These are phyloP conservation scores for Moniliella sp. DNA, from an alignment of 1,284 basidiomycete genomes.

Conservation along the genomic window DNA sequence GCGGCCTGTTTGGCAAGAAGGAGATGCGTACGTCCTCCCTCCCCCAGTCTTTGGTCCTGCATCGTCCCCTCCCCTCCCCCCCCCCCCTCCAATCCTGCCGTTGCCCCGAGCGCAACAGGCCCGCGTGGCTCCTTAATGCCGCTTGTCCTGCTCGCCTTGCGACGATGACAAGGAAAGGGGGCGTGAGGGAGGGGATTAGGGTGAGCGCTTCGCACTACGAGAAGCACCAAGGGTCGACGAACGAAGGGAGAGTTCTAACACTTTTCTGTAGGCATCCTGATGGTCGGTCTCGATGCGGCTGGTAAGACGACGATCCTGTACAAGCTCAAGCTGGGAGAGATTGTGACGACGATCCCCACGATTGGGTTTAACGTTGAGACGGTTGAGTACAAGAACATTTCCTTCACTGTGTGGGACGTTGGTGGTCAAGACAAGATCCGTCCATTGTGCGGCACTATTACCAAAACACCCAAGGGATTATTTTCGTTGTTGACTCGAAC, in stretches of 20 bases:
- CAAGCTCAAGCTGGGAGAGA: slow-evolving; percentile 58
- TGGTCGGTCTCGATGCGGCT: slow-evolving; percentile 82
- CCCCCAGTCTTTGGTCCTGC: too few species aligned
- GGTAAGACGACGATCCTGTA: slow-evolving; percentile 37
- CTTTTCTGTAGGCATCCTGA: slow-evolving; percentile 34
- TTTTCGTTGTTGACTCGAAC: slow-evolving; percentile 98
- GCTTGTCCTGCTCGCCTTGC: too few species aligned
- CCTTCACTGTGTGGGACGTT: slow-evolving; percentile 99
- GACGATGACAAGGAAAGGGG: too few species aligned
- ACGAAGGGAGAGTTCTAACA: too few species aligned
- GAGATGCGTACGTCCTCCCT: slow-evolving; percentile 68
- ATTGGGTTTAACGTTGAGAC: slow-evolving; percentile 69
- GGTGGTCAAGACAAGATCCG: slow-evolving; percentile 97
- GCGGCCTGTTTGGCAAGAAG: slow-evolving; percentile 86
- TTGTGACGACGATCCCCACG: slow-evolving; percentile 87
- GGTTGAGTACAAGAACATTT: slow-evolving; percentile 98
- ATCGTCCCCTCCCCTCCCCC: too few species aligned
- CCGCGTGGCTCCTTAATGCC: too few species aligned
- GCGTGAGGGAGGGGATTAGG: too few species aligned
- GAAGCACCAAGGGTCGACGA: too few species aligned
- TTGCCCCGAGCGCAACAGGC: too few species aligned
- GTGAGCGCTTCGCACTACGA: too few species aligned
- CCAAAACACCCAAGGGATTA: slow-evolving; percentile 99
- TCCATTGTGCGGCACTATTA: slow-evolving; percentile 99
- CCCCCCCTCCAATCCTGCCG: too few species aligned